phyloP scores from a whole-genome alignment of 352 stramenopile species.

The Globisporangium parvum region DNA sequence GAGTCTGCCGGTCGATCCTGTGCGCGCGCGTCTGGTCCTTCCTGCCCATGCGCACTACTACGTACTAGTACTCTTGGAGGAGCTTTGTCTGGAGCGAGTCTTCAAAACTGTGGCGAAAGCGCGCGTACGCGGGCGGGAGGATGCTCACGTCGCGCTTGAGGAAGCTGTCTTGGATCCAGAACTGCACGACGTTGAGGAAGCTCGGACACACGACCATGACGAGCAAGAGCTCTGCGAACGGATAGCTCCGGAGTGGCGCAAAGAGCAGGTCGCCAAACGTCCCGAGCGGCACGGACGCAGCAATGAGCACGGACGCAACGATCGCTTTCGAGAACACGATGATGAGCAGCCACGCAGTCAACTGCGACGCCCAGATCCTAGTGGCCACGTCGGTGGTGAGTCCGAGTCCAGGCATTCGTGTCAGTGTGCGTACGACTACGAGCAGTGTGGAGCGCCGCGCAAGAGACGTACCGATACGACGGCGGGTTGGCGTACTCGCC shows the following conservation, averaged over 20 bases:
- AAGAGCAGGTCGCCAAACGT: constrained; percentile 62
- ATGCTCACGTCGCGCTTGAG: constrained; percentile 73
- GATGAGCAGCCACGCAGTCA: constrained; percentile 61
- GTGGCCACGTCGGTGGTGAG: neutral
- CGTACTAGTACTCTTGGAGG: constrained; percentile 25
- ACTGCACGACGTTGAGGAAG: constrained; percentile 81
- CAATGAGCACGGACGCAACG: constrained; percentile 66
- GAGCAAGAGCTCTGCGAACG: constrained; percentile 63
- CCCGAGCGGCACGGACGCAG: constrained; percentile 35
- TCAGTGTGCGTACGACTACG: neutral
- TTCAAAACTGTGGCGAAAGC: constrained; percentile 59
- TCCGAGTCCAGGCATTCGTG: neutral
- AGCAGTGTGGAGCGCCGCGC: no score
- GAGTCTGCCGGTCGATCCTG: neutral
- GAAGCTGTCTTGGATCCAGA: constrained; percentile 85
- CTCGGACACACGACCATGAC: constrained; percentile 82
- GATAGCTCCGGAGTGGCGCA: constrained; percentile 46
- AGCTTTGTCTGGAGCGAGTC: constrained; percentile 64
- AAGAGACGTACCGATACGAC: constrained; percentile 32
- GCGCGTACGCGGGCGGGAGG: constrained; percentile 45
- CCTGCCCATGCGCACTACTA: neutral
- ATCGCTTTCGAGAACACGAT: constrained; percentile 80
- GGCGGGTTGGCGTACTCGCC: constrained; percentile 72
- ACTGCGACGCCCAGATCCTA: constrained; percentile 52
- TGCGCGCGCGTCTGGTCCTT: neutral